Conservation (phyloP, 2,329 filamentous ascomycete species). For the Xylaria sp. region DNA sequence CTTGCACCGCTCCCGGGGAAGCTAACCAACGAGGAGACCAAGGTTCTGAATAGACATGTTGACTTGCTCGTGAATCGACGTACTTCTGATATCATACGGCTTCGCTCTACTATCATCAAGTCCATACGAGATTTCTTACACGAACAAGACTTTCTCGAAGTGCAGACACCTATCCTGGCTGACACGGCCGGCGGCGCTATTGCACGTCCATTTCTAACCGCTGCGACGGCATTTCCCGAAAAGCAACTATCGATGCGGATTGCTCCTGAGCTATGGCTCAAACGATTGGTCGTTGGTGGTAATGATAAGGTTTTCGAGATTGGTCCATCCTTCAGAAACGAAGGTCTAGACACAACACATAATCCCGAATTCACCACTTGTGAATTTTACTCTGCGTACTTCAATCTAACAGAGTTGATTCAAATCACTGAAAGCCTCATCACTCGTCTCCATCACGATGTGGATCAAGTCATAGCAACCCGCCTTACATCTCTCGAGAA, state of each 20-base stretch:
- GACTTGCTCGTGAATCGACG: constrained; percentile 82
- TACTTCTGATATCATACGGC: constrained; percentile 74
- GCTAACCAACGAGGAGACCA: constrained; percentile 76
- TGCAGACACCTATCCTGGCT: constrained; percentile 89
- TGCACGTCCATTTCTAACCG: constrained; percentile 86
- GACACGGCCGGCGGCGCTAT: constrained; percentile 86
- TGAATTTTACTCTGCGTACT: constrained; percentile 93
- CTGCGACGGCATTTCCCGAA: constrained; percentile 78
- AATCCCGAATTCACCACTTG: constrained; percentile 98
- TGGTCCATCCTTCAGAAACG: constrained; percentile 91
- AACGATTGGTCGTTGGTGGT: constrained; percentile 88
- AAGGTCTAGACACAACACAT: constrained; percentile 89
- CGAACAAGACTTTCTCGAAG: constrained; percentile 80
- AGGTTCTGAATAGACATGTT: constrained; percentile 81
- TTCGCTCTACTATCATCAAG: constrained; percentile 79
- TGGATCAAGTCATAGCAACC: constrained; percentile 56
- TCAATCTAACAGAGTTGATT: constrained; percentile 80
- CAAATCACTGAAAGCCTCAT: constrained; percentile 79
- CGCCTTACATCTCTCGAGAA: constrained; percentile 60
- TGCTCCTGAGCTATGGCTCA: constrained; percentile 94
- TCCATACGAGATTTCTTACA: constrained; percentile 80
- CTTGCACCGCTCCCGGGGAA: constrained; percentile 81
- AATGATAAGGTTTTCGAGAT: constrained; percentile 93
- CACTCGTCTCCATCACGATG: constrained; percentile 65
- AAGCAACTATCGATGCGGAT: constrained; percentile 82